Base-by-base conservation (phyloP, 2,329 filamentous ascomycete species). In the Fusarium circinatum region DNA sequence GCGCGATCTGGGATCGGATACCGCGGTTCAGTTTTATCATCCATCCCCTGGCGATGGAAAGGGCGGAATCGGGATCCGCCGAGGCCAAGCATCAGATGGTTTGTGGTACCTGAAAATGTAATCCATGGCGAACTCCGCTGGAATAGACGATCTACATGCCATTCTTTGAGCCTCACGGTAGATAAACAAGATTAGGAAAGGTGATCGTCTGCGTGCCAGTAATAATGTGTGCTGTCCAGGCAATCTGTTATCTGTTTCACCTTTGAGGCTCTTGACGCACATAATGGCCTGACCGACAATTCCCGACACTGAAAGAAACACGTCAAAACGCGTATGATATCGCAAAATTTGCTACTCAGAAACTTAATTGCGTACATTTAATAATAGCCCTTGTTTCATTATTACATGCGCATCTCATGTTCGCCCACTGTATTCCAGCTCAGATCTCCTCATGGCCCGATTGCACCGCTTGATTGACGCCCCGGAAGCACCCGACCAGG, bases 401-500 rank as follows among this genome's bases (percentile, higher is more conserved):
- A 59, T 66, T 57, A 20, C 61, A 28, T 32, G 42, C 13, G 39
- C 22, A 39, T 62, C 38, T 59, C 42, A 55, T 47, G 22, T 54
- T 68, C 42, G 54, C 44, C 57, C 54, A 62, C 52, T 47, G 48
- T 57, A 62, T 61, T 24, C 17, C 42, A 64, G 22, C 41, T 44
- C 38, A 39, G 38, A 62, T 54, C 62, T 60, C 28, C 22, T 54
- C 24, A 45, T 68, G 65, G 51, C 69, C 65, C 61, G 61, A 68
- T 68, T 58, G 56, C 48, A 60, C 65, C 51, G 52, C 55, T 70
- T 49, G 41, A 44, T 26, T 38, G 38, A 62, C 54, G 38, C 49
- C 39, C 70, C 71, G 71, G 71, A 60, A 59, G 70, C 55, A 66
- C 67, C 70, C 71, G 70, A 49, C 56, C 41, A 58, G 70, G 66